Evolutionary conservation across 345 rosid species (phyloP), one percentile per base, ranked within the genome.

Genomic region (Lenwebbia sp.): DNA sequence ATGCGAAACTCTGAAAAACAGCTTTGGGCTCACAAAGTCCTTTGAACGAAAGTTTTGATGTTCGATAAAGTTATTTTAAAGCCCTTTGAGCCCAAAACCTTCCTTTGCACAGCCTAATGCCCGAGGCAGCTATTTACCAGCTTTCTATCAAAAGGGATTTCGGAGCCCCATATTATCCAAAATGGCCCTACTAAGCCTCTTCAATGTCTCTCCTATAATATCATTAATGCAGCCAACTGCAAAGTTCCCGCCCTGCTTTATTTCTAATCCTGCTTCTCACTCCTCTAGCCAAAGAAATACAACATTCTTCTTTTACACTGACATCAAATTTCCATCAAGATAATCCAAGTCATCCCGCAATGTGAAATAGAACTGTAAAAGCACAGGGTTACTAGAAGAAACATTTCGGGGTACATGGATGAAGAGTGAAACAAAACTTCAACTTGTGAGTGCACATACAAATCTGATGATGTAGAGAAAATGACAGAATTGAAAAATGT

Each of bases 301-400:
- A 30, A 4, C 41, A 30, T 37, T 30, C 44, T 15, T 65, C 74
- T 50, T 12, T 50, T 12, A 50, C 13, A 50, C 13, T 50, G 52
- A 50, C 52, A 50, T 53, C 54, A 53, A 53, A 53, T 14, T 97
- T 85, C 94, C 99, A 54, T 96, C 99, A n/a, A 96, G 99, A 89
- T 96, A 97, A 90, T 96, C 99, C 44, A 97, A 91, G 86, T 91
- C 94, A 90, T 95, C 96, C 49, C 98, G 96, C 90, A 97, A 86
- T 47, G 99, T 95, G 84, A 94, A 88, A 86, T 95, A 97, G 89
- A 97, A 96, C 99, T 97, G 97, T 75, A 90, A 88, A 83, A 53
- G 25, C 76, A 84, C 55, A 87, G 17, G 52, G 85, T 82, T n/a
- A 85, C 70, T 23, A 90, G 85, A 90, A 65, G 74, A 15, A 44